phyloP scores from a whole-genome alignment of 768 basidiomycete genomes.

The Gymnopilus dilepis region DNA sequence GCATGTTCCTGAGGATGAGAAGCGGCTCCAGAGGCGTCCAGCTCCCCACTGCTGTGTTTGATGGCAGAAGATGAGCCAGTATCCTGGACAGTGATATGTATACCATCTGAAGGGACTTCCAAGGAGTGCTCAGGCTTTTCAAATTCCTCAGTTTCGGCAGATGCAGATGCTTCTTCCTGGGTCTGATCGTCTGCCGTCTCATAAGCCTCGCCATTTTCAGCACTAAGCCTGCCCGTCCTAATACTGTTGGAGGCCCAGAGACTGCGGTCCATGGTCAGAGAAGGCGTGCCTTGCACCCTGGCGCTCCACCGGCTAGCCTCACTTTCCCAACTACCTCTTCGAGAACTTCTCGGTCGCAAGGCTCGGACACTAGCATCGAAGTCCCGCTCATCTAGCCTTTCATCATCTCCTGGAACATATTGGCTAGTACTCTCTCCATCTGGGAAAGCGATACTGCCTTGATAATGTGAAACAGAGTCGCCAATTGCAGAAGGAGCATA shows the following conservation, averaged over 20 bases:
- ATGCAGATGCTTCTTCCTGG: slow-evolving; percentile 23
- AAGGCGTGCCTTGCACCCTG: slow-evolving; percentile 56
- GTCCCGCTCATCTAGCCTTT: slow-evolving; percentile 68
- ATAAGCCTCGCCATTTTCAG: slow-evolving; percentile 46
- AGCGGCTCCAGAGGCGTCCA: neutral
- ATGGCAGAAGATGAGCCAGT: neutral
- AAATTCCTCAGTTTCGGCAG: slow-evolving; percentile 18
- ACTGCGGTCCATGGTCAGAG: slow-evolving; percentile 57
- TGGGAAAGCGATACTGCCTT: slow-evolving; percentile 59
- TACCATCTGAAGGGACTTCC: slow-evolving; percentile 8
- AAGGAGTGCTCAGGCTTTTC: slow-evolving; percentile 18
- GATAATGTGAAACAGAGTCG: slow-evolving; percentile 77
- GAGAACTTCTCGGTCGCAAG: slow-evolving; percentile 83
- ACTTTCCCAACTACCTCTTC: slow-evolving; percentile 92
- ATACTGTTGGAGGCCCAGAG: slow-evolving; percentile 66
- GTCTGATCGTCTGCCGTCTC: slow-evolving; percentile 33
- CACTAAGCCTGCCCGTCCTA: slow-evolving; percentile 60
- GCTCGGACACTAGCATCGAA: slow-evolving; percentile 89
- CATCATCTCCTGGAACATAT: slow-evolving; percentile 69
- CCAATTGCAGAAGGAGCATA: slow-evolving; percentile 58
- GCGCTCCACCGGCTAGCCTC: slow-evolving; percentile 91
- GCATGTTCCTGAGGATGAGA: neutral
- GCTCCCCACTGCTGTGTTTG: neutral
- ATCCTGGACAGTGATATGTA: slow-evolving; percentile 17
- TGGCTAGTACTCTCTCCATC: slow-evolving; percentile 74